A percentile compares a stretch with the other conserved stretches of the same genome.
phyloP scores from a whole-genome alignment of 2,329 filamentous ascomycete genomes.

The Pleomassaria siparia region DNA sequence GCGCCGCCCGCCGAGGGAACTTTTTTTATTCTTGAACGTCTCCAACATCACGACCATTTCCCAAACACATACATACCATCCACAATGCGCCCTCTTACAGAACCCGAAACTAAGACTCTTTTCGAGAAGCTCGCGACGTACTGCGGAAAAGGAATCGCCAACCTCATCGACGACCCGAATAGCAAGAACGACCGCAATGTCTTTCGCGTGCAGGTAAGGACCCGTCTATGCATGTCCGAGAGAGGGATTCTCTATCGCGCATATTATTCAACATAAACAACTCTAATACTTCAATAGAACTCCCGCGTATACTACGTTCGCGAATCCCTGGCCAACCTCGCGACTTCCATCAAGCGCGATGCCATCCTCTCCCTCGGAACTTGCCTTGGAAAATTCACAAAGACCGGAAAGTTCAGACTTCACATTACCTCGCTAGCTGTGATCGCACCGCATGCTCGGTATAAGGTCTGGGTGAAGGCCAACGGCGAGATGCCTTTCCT shows the following conservation, averaged over 20 bases:
- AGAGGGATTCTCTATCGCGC: no score
- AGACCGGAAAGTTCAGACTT: conserved; percentile 91
- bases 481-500: conserved; percentile 98
- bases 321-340: conserved; percentile 85
- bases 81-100: conserved; percentile 79
- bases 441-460: conserved; percentile 85
- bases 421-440: conserved; percentile 91
- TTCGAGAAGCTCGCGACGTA: conserved; percentile 95
- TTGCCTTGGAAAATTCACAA: conserved; percentile 93
- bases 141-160: conserved; percentile 81
- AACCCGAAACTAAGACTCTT: conserved; percentile 75
- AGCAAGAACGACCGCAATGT: conserved; percentile 40
- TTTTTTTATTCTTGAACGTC: background rate
- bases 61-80: conserved; percentile 1
- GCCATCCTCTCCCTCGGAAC: conserved; percentile 85
- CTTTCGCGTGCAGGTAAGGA: conserved; percentile 55
- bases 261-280: conserved; percentile 57
- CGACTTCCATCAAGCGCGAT: conserved; percentile 79
- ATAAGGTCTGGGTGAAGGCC: conserved; percentile 95
- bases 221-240: conserved; percentile 14
- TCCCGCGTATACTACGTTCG: conserved; percentile 90
- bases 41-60: background rate
- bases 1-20: background rate
- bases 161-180: conserved; percentile 56
- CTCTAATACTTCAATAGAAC: conserved; percentile 68